A percentile compares a stretch with the other conserved stretches of the same genome.
Conservation (phyloP, 139 green algal genomes). For the Chlamydomonas sphaeroides region DNA sequence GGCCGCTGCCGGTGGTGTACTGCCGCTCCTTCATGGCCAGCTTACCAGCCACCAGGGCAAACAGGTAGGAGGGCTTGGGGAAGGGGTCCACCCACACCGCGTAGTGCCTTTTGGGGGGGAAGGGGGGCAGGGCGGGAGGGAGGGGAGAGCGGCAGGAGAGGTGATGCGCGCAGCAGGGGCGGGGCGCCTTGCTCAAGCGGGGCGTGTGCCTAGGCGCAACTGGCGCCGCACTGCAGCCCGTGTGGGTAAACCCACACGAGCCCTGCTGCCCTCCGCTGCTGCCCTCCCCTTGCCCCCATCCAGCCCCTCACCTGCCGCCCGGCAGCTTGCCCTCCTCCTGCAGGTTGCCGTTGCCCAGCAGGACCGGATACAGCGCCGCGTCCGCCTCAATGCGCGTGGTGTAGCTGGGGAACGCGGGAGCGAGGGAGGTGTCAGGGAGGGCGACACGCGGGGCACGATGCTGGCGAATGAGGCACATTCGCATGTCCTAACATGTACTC, state of each 20-base stretch:
- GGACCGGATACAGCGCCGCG: slow-evolving; percentile 92
- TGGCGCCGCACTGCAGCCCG: too few species aligned
- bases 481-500: too few species aligned
- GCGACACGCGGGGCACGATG: too few species aligned
- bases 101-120: slow-evolving; percentile 64
- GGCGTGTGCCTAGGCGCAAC: too few species aligned
- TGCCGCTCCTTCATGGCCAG: slow-evolving; percentile 84
- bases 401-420: slow-evolving; percentile 57
- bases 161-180: background rate
- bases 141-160: background rate
- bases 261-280: background rate
- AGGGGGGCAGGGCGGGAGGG: background rate
- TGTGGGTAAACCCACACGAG: background rate
- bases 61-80: slow-evolving; percentile 98
- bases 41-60: slow-evolving; percentile 96
- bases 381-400: slow-evolving; percentile 91
- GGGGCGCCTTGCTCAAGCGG: too few species aligned
- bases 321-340: slow-evolving; percentile 80
- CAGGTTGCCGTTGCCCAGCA: slow-evolving; percentile 98
- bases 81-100: slow-evolving; percentile 92
- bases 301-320: slow-evolving; percentile 56
- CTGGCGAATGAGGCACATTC: too few species aligned
- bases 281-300: background rate
- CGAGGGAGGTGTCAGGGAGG: too few species aligned
- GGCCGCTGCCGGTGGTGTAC: slow-evolving; percentile 85